Evolutionary conservation across 164 flowering plant genomes (phyloP), one percentile per base, ranked within the genome.

Genomic region (Nymphaea colorata): DNA sequence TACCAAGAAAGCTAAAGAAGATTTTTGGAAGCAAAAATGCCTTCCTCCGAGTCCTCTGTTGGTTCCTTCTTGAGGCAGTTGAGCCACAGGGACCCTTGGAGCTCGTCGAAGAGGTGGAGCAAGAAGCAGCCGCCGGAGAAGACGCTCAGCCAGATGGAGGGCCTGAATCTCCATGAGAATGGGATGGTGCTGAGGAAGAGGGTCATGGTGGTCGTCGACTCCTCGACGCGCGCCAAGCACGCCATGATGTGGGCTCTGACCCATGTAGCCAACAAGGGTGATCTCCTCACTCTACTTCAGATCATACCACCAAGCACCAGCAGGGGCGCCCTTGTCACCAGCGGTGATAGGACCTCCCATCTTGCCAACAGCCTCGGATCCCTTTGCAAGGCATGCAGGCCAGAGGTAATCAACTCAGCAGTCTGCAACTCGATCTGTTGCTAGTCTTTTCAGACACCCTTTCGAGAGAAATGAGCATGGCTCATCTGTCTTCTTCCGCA

Each of bases 161-260:
- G 83, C 42, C 60, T 81, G 17, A 73, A 77, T 71, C 70, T 75
- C 75, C 72, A 65, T 69, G 78, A 70, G 64, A 69, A 47, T 71
- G 79, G 81, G 60, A 12, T 74, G 70, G 71, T 65, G 44, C 64
- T 78, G 83, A 86, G 79, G 87, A 92, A 88, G 78, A 88, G 95
- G 71, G 95, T 90, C 65, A 90, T 93, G 87, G 95, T 88, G 16
- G 85, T 90, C 44, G 88, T 87, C 43, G 95, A 92, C 78, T 74
- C 86, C 1, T 70, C 85, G 3, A 75, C 86, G 7, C 72, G 79
- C 65, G 79, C 96, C 1, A 88, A 84, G 73, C 90, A 88, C 79
- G 96, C 96, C 1, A 84, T 93, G 96, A 83, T 90, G 85, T 93
- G 96, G 96, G 96, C 98, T 4, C 82, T 90, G 11, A 88, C 96